Conservation (phyloP, 75 land plant species). For the Adiantum capillusveneris region DNA sequence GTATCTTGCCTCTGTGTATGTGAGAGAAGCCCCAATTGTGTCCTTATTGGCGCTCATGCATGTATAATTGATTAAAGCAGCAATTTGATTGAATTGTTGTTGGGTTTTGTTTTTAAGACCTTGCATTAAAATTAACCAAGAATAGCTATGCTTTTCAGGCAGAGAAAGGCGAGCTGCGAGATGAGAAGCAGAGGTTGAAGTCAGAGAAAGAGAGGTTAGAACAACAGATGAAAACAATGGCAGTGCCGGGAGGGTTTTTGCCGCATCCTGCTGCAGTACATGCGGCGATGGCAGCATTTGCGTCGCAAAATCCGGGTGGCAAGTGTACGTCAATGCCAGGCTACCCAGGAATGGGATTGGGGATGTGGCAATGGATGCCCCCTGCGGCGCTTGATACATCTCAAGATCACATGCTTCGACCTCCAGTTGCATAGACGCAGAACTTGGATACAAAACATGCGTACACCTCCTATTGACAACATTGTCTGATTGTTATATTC, state of each 20-base stretch:
- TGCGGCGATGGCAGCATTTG: constrained; percentile 33
- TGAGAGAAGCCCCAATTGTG: no score
- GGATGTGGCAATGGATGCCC: constrained; percentile 95
- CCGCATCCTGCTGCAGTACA: constrained; percentile 56
- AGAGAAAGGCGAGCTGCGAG: constrained; percentile 93
- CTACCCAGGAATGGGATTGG: constrained; percentile 66
- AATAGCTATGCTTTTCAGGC: constrained; percentile 26
- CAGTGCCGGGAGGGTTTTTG: constrained; percentile 30
- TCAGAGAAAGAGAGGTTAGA: constrained; percentile 78
- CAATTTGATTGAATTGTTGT: no score
- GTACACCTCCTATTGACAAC: no score
- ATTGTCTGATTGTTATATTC: no score
- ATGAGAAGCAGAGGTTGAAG: constrained; percentile 82
- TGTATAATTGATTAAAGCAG: no score
- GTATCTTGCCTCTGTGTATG: no score
- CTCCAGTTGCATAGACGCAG: constrained; percentile 88
- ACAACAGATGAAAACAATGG: constrained; percentile 65
- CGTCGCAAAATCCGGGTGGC: constrained; percentile 21
- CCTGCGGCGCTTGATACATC: constrained; percentile 71
- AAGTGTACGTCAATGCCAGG: constrained; percentile 21
- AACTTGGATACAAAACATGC: no score
- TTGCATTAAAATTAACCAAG: no score
- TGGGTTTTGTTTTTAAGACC: no score
- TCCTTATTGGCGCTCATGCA: no score
- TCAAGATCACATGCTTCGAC: constrained; percentile 59